phyloP scores from a whole-genome alignment of 306 rosid genomes.

The Hylodesmum podocarpum region DNA sequence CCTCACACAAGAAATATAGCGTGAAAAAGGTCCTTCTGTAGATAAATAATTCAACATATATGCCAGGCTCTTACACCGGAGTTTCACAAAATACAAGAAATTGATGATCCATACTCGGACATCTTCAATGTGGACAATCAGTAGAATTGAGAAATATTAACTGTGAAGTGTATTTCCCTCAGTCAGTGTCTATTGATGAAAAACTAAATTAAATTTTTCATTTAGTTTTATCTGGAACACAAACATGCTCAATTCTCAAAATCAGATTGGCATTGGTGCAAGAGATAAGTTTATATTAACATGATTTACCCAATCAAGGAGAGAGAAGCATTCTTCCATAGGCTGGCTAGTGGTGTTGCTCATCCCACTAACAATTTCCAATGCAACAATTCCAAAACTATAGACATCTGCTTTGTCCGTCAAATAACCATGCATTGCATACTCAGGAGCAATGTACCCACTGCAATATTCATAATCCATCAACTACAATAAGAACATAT shows the following conservation, averaged over 20 bases:
- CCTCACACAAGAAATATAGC: not conserved
- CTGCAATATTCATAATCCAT: constrained; percentile 28
- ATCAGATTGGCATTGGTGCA: not conserved
- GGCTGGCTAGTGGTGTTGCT: not conserved
- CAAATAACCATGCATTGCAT: constrained; percentile 66
- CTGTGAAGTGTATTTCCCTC: not conserved
- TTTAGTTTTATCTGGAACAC: not conserved
- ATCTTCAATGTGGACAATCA: constrained; percentile 10
- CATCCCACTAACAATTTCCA: constrained; percentile 30
- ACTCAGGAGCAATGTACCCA: constrained; percentile 61
- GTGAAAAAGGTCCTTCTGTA: not conserved
- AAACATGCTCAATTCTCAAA: not conserved
- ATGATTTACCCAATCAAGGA: constrained; percentile 43
- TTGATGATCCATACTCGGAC: not conserved
- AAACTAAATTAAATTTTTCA: not conserved
- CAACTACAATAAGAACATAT: not conserved
- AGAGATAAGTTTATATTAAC: not conserved
- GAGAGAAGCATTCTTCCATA: not conserved
- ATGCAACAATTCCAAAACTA: constrained; percentile 59
- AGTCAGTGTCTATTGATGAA: not conserved
- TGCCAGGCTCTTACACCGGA: not conserved
- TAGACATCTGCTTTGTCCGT: constrained; percentile 65
- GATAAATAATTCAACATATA: not conserved
- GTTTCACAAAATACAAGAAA: not conserved
- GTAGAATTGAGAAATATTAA: not conserved